phyloP scores from a whole-genome alignment of 768 basidiomycete genomes.

The Dendrothele bispora region DNA sequence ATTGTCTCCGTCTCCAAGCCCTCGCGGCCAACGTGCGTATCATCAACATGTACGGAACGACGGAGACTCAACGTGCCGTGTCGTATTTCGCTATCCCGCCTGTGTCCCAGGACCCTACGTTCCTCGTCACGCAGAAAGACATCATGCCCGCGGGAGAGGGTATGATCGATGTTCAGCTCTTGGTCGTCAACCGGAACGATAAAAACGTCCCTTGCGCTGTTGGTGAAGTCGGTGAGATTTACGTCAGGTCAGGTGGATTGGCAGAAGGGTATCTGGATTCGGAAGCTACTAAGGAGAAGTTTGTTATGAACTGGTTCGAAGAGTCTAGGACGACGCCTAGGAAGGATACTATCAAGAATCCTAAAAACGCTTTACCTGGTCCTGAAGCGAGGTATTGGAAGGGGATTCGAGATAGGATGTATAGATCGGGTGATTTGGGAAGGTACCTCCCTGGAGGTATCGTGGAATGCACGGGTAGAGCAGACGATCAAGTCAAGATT shows the following conservation, averaged over 20 bases:
- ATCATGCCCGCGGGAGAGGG: slow-evolving; percentile 97
- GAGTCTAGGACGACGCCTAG: slow-evolving; percentile 39
- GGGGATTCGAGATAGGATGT: slow-evolving; percentile 96
- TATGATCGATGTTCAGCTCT: slow-evolving; percentile 96
- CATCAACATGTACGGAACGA: slow-evolving; percentile 99
- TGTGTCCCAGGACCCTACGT: slow-evolving; percentile 77
- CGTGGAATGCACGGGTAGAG: slow-evolving; percentile 96
- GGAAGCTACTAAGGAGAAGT: slow-evolving; percentile 85
- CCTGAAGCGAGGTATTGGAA: slow-evolving; percentile 87
- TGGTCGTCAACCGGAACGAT: slow-evolving; percentile 89
- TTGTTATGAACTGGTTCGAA: slow-evolving; percentile 92
- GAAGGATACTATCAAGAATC: slow-evolving; percentile 73
- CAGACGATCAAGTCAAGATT: slow-evolving; percentile 99
- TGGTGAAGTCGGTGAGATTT: slow-evolving; percentile 98
- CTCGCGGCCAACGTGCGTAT: slow-evolving; percentile 91
- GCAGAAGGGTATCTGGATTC: slow-evolving; percentile 90
- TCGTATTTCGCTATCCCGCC: slow-evolving; percentile 95
- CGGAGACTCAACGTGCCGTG: slow-evolving; percentile 98
- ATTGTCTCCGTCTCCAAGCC: slow-evolving; percentile 90
- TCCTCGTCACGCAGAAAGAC: slow-evolving; percentile 93
- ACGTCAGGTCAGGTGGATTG: slow-evolving; percentile 93
- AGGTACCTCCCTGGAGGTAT: slow-evolving; percentile 89
- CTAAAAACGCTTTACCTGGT: slow-evolving; percentile 48
- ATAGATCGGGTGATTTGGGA: slow-evolving; percentile 94
- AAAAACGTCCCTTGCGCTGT: slow-evolving; percentile 84